Base-by-base conservation (phyloP, 1,284 basidiomycete species). In the Cutaneotrichosporon spelunceum region DNA sequence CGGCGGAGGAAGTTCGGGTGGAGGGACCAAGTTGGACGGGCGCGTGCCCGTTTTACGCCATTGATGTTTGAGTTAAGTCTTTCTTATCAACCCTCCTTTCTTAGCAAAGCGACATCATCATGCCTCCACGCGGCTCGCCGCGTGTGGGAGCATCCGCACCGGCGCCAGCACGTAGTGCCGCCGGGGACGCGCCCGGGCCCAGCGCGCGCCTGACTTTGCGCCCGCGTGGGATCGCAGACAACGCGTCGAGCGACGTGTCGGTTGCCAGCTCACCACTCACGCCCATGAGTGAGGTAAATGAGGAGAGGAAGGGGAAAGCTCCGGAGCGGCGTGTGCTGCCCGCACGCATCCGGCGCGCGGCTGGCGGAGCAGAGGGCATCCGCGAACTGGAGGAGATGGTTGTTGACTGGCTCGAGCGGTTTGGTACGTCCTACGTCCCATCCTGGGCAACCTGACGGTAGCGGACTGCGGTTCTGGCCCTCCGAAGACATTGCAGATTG, bases 371-470 rank as follows among this genome's bases (percentile, higher is more conserved):
- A 24, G 76, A 78, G 53, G 73, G 74, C 6, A 72, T 76, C n/a
- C 61, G 86, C 73, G 89, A 91, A 66, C 80, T 88, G 29, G 91
- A 94, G 80, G 74, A 86, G 64, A 87, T 91, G 85, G 88, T 94
- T 73, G 78, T 92, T 65, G 90, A 93, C 70, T 88, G 87, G 70
- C 83, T 89, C 70, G 85, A 86, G 76, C 84, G 89, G 71, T 86
- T 84, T 82, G 83, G 91, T 93, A 78, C 75, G 89, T 85, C 39
- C 56, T 30, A 57, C 48, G 7, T 30, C 19, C 19, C 16, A 33
- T 13, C 6, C 9, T 26, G 30, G 10, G 14, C 24, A 13, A 54
- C 53, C 50, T 49, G 44, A 58, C 50, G 11, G 49, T 48, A 92
- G 89, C 83, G 61, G 89, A 89, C 73, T 85, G 84, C 66, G 84